A percentile compares a stretch with the other conserved stretches of the same genome.
These are phyloP conservation scores for Pythium monospermum DNA, from an alignment of 352 stramenopile species.

Conservation along the genomic window DNA sequence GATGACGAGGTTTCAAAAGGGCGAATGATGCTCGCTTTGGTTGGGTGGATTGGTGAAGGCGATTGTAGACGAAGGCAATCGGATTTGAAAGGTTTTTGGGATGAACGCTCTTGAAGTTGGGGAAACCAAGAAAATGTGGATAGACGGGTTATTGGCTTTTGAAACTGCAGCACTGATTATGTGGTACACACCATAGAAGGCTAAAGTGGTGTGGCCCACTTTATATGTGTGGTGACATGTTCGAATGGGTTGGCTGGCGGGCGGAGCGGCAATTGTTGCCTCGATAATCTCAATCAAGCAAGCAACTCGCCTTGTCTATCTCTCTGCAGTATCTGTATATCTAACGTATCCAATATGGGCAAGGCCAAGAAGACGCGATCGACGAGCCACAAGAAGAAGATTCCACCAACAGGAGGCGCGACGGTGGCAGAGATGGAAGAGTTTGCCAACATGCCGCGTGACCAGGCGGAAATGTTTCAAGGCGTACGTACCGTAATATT, in stretches of 20 bases:
- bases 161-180: background rate
- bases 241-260: constrained; percentile 26
- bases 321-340: background rate
- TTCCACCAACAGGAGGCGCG: constrained; percentile 50
- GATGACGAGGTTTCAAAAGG: constrained; percentile 1
- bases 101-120: constrained; percentile 23
- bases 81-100: background rate
- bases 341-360: constrained; percentile 42
- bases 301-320: background rate
- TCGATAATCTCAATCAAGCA: no score
- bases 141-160: background rate
- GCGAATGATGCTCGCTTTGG: background rate
- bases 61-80: constrained; percentile 21
- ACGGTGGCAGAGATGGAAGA: constrained; percentile 55
- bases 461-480: constrained; percentile 69
- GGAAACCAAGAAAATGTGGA: no score
- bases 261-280: no score
- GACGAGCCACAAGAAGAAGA: constrained; percentile 80
- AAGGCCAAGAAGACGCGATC: constrained; percentile 86
- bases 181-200: background rate
- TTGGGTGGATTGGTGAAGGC: background rate
- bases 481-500: constrained; percentile 27
- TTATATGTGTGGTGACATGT: constrained; percentile 1
- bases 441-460: constrained; percentile 35
- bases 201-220: constrained; percentile 6